Conservation (phyloP, 192 early-diverging fungal species). For the Thoreauomyces humboldtii region DNA sequence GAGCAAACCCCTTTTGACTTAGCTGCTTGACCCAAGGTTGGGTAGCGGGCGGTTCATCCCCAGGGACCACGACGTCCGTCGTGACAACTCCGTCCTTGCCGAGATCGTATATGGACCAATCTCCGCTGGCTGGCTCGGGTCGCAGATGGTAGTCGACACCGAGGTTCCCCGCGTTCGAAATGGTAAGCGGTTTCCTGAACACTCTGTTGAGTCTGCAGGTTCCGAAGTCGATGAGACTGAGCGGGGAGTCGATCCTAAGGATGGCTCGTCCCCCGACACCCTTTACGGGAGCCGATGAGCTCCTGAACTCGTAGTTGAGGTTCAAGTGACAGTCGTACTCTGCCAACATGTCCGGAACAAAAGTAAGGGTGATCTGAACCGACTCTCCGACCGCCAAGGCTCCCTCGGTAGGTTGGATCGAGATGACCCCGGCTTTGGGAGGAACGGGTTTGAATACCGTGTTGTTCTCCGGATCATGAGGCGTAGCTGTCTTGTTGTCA, state of each 20-base stretch:
- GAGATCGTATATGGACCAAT: conserved; percentile 45
- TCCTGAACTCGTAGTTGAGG: conserved; percentile 52
- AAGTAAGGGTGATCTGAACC: conserved; percentile 38
- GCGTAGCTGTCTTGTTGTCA: conserved; percentile 7
- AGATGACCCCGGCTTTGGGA: conserved; percentile 25
- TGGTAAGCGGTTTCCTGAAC: conserved; percentile 47
- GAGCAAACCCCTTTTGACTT: conserved; percentile 31
- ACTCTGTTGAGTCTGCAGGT: conserved; percentile 47
- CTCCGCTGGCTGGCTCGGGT: conserved; percentile 44
- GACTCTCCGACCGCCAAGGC: conserved; percentile 43
- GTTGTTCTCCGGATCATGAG: conserved; percentile 11
- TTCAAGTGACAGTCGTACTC: conserved; percentile 47
- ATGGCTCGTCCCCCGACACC: conserved; percentile 52
- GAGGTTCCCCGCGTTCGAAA: conserved; percentile 55
- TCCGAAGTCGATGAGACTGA: conserved; percentile 54
- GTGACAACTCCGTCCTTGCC: conserved; percentile 11
- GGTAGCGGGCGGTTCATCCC: not conserved
- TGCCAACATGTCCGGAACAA: conserved; percentile 47
- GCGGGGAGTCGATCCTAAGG: conserved; percentile 44
- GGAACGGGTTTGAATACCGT: not conserved
- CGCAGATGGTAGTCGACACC: conserved; percentile 51
- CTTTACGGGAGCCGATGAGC: conserved; percentile 30
- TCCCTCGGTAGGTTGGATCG: conserved; percentile 34
- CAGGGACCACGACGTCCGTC: not conserved
- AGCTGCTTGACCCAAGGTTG: conserved; percentile 37